Base-by-base conservation (phyloP, 345 rosid species). In the Erysimum cheiranthoides region DNA sequence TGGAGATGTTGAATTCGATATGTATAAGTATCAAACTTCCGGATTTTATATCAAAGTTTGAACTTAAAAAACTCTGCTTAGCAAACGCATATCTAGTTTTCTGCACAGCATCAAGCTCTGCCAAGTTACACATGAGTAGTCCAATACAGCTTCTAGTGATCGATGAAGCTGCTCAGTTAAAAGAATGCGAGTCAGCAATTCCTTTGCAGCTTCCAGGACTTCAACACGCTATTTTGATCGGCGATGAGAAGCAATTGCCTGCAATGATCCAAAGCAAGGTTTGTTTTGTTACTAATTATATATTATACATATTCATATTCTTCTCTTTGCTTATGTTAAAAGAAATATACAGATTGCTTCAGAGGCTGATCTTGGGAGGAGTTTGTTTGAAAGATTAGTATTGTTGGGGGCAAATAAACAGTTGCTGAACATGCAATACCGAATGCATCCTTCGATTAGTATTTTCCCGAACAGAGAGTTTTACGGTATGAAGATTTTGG, bases 391-490 rank as follows among this genome's bases (percentile, higher is more conserved):
- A 50, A 88, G 95, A 77, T 68, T 91, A 63, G 85, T 72, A 8
- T 49, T 74, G 3, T 67, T 89, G 40, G 88, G 87, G 10, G 79
- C 84, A 2, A 5, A 79, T 14, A 92, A 85, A 74, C 86, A 85
- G 69, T 81, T 87, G 28, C 66, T 92, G 6, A 68, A 84, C 60
- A 81, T 80, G 38, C 97, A 89, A 70, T 88, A 89, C 72, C 76
- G 97, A 21, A 92, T 92, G 97, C 97, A 92, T 81, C 97, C 95
- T 6, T 75, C 82, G 0, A 89, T 92, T 16, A 86, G 93, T 69
- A 50, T 3, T 57, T 89, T 92, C 43, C 95, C 97, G 0, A 92
- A 79, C 65, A 65, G 43, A 40, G 70, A 69, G 5, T 88, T 91
- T 71, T 89, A 91, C n/a, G 8, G 2, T 42, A 81, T 71, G 32